A percentile compares a stretch with the other conserved stretches of the same genome.
Conservation (phyloP, 768 basidiomycete species). For the Tephrocybe sp. region DNA sequence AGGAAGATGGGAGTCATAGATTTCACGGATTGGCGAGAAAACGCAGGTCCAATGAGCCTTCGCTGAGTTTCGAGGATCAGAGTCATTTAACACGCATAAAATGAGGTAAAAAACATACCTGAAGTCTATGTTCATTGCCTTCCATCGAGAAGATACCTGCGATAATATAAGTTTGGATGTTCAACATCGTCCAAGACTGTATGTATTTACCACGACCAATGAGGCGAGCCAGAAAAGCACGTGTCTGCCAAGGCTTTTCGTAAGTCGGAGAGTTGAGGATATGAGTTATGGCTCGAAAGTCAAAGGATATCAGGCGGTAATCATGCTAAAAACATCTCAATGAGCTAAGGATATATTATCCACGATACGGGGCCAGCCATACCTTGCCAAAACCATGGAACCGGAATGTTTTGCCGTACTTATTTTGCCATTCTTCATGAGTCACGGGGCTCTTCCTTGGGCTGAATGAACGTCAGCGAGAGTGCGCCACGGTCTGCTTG, state of each 20-base stretch:
- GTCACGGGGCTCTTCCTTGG: constrained; percentile 40
- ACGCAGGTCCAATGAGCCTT: constrained; percentile 50
- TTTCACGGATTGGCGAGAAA: constrained; percentile 44
- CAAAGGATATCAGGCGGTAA: constrained; percentile 53
- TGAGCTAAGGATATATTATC: not conserved
- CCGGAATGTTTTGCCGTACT: constrained; percentile 50
- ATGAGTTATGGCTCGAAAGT: constrained; percentile 47
- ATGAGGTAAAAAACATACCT: constrained; percentile 23
- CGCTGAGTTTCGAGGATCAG: constrained; percentile 30
- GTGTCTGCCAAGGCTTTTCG: constrained; percentile 60
- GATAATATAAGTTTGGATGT: not conserved
- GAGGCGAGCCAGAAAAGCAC: constrained; percentile 42
- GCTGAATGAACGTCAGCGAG: constrained; percentile 25
- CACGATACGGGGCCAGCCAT: constrained; percentile 1
- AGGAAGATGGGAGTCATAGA: constrained; percentile 47
- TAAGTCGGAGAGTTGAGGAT: constrained; percentile 47
- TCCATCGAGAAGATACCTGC: constrained; percentile 54
- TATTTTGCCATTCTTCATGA: constrained; percentile 42
- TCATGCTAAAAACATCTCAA: constrained; percentile 38
- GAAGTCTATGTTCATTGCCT: constrained; percentile 45
- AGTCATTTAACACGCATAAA: too few relatives aligned
- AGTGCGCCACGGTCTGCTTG: not conserved
- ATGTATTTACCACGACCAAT: constrained; percentile 45
- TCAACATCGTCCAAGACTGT: not conserved
- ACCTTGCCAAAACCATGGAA: constrained; percentile 58